Evolutionary conservation across 2,329 filamentous ascomycete species (phyloP), one percentile per base, ranked within the genome.

Genomic region (Alternaria tenuissima): DNA sequence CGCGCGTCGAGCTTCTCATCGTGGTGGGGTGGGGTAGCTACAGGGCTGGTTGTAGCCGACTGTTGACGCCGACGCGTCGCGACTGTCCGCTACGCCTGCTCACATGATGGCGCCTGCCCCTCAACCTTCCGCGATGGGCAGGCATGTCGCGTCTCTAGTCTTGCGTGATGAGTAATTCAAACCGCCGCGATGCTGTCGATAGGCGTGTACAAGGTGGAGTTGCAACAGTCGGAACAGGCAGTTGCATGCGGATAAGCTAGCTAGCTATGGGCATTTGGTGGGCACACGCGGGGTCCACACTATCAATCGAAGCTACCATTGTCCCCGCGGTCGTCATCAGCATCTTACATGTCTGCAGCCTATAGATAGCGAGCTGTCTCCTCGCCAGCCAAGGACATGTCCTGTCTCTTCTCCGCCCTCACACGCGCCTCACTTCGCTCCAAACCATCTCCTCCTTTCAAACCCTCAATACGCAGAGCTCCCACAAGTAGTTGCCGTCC

Each of bases 361-460:
- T 57, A 58, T 67, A 67, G 62, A 73, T 73, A 73, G 59, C 52
- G 51, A 61, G 51, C 60, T 59, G 39, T 64, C 66, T 64, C 62
- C 65, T 65, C 60, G 52, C 57, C 55, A 55, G 58, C 41, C 46
- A 53, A 54, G 49, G 64, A 61, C 39, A 76, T 75, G 71, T 65
- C 55, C 59, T 53, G 47, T 66, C 68, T 68, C 57, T 67, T 66
- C 58, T 57, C 69, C 54, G 55, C 60, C 44, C 48, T 71, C 49
- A 59, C 65, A 7, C 67, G 65, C 55, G 59, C 66, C 55, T 60
- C 70, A 20, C 42, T 56, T 34, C 61, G 47, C 42, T 44, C 46
- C 39, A 34, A 46, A 32, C 32, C 48, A n/a, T 28, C 56, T 20
- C 26, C 47, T 42, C 43, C 60, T 39, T 26, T 51, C 28, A 48